phyloP scores from a whole-genome alignment of 2,329 filamentous ascomycete species.

The Plectosphaerella plurivora region DNA sequence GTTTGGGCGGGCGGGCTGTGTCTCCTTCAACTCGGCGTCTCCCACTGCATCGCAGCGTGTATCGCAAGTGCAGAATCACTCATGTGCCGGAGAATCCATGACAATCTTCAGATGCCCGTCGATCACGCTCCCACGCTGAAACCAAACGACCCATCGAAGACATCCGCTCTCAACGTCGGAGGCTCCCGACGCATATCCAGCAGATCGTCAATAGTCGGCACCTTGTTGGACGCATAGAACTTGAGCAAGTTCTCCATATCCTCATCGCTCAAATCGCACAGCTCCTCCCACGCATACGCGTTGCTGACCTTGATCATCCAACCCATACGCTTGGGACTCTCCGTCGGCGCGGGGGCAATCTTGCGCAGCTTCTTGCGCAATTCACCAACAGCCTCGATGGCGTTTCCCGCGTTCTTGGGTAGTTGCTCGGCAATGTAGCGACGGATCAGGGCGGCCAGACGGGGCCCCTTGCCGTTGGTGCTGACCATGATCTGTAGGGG shows the following conservation, averaged over 20 bases:
- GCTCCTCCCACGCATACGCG: slow-evolving; percentile 76
- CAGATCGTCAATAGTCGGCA: slow-evolving; percentile 52
- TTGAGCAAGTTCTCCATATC: slow-evolving; percentile 80
- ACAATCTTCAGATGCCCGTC: neutral
- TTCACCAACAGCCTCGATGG: slow-evolving; percentile 78
- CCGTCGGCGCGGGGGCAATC: slow-evolving; percentile 65
- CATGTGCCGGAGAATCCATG: too few relatives aligned
- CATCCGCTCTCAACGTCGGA: slow-evolving; percentile 38
- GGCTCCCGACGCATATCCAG: slow-evolving; percentile 46
- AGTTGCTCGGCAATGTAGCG: slow-evolving; percentile 73
- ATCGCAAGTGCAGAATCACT: too few relatives aligned
- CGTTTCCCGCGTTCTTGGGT: slow-evolving; percentile 75
- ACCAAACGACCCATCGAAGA: slow-evolving; percentile 56
- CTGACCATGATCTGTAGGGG: slow-evolving; percentile 98
- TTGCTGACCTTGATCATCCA: slow-evolving; percentile 96
- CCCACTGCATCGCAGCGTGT: too few relatives aligned
- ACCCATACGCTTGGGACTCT: slow-evolving; percentile 83
- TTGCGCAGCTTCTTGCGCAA: slow-evolving; percentile 75
- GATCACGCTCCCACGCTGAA: slow-evolving; percentile 44
- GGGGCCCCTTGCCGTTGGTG: slow-evolving; percentile 94
- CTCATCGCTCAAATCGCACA: slow-evolving; percentile 75
- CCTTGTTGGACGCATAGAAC: slow-evolving; percentile 61
- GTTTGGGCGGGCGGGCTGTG: too few relatives aligned
- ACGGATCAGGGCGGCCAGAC: slow-evolving; percentile 81
- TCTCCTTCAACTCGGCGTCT: too few relatives aligned